Evolutionary conservation across 257 asterid species (phyloP), one percentile per base, ranked within the genome.

Genomic region (Cruciata laevipes): DNA sequence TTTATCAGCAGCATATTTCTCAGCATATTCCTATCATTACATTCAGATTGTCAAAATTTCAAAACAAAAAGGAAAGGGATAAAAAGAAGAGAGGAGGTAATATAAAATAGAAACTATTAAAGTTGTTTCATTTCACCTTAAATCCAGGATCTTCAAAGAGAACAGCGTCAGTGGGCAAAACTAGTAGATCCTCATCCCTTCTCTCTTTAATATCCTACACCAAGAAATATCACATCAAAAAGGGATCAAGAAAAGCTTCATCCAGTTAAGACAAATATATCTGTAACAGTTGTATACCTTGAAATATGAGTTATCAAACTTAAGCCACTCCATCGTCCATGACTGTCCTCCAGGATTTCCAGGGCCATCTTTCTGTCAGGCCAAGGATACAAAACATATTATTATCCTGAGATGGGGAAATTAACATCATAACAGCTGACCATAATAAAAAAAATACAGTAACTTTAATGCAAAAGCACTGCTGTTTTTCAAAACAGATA

Each of bases 321-420:
- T 84, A 77, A 94, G 83, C 99, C 97, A 94, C 75, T 87, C 85
- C 53, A 72, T 91, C 7, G 99, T 94, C 99, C 99, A 94, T 44
- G 99, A 94, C 76, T 94, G 96, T 65, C 99, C 99, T 74, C 99
- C 97, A 61, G 99, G 96, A 21, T 86, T 85, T 67, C 99, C 97
- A 21, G 99, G 97, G 66, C 99, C 99, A 60, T 94, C 95, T 85
- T 94, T 94, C 97, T 94, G 92, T 74, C 69, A 78, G 58, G 76
- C 74, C 73, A 58, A 44, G 65, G 73, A 72, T 59, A 67, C n/a
- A 53, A 65, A 65, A 49, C 71, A 31, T 51, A 31, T 17, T 30
- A 51, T 35, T 51, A 37, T 49, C 20, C 16, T 30, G 20, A 14
- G 27, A 17, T 49, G 0, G 42, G 12, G 18, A 66, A 66, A 51